Conservation (phyloP, 2,329 filamentous ascomycete species). For the Penicillium sp. region DNA sequence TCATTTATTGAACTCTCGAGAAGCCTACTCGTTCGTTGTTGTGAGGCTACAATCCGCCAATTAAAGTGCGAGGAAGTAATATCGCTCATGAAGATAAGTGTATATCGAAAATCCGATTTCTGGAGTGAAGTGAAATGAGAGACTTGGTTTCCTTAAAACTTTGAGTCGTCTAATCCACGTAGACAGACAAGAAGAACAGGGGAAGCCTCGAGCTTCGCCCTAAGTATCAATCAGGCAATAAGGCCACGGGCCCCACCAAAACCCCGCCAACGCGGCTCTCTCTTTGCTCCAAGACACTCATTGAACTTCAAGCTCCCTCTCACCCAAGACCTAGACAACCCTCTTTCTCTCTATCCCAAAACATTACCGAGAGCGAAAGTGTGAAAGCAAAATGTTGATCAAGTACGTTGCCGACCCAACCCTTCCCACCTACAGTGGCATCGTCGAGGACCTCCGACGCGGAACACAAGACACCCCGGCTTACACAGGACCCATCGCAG, state of each 20-base stretch:
- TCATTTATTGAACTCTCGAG: neutral
- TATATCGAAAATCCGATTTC: neutral
- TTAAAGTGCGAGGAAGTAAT: neutral
- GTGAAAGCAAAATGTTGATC: constrained; percentile 47
- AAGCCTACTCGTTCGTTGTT: neutral
- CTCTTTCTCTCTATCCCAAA: neutral
- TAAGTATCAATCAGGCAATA: constrained; percentile 23
- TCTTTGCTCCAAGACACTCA: constrained; percentile 15
- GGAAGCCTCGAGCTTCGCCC: neutral
- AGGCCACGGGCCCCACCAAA: constrained; percentile 31
- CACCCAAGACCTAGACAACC: neutral
- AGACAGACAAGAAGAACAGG: neutral
- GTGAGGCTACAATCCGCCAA: neutral
- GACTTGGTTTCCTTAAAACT: neutral
- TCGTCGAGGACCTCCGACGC: constrained; percentile 14
- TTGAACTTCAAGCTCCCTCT: neutral
- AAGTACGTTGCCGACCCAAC: constrained; percentile 39
- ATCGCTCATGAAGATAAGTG: neutral
- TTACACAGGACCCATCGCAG: constrained; percentile 47
- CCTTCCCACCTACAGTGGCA: constrained; percentile 9
- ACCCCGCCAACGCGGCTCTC: constrained; percentile 29
- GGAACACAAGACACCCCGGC: constrained; percentile 11
- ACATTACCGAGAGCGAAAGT: neutral
- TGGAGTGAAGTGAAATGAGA: neutral
- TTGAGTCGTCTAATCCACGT: no score